Conservation (phyloP, 352 stramenopile genomes). For the Phytophthora sojae region DNA sequence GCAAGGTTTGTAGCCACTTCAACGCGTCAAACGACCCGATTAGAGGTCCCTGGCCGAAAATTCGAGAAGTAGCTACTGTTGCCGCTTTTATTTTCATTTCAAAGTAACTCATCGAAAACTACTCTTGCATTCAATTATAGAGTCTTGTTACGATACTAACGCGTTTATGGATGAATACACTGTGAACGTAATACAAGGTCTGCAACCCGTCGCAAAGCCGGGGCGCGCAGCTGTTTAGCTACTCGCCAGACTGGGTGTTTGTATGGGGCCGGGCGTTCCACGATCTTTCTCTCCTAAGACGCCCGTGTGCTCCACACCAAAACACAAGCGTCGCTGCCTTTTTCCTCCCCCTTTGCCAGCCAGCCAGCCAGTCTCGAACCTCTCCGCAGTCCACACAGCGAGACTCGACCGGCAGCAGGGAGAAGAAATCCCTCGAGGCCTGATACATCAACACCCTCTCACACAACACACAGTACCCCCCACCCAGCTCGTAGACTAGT, state of each 20-base stretch:
- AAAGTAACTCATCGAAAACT: background rate
- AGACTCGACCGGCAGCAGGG: constrained; percentile 1
- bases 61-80: constrained; percentile 29
- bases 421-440: constrained; percentile 29
- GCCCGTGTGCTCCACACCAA: constrained; percentile 11
- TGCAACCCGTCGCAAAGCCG: background rate
- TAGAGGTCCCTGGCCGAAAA: constrained; percentile 16
- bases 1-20: background rate
- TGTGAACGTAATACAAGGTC: background rate
- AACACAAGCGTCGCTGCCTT: constrained; percentile 17
- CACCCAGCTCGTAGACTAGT: constrained; percentile 19
- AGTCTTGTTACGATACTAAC: too few relatives aligned
- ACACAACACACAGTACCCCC: background rate
- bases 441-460: constrained; percentile 23
- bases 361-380: constrained; percentile 42
- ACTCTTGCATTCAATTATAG: too few relatives aligned
- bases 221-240: background rate
- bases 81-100: background rate
- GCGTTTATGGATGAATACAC: too few relatives aligned
- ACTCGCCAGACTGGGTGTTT: constrained; percentile 21
- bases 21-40: background rate
- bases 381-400: constrained; percentile 33
- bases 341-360: constrained; percentile 22
- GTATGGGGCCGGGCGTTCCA: constrained; percentile 26
- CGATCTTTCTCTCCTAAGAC: constrained; percentile 36